Base-by-base conservation (phyloP, 108 stramenopile species). In the Nitzschia sp. region DNA sequence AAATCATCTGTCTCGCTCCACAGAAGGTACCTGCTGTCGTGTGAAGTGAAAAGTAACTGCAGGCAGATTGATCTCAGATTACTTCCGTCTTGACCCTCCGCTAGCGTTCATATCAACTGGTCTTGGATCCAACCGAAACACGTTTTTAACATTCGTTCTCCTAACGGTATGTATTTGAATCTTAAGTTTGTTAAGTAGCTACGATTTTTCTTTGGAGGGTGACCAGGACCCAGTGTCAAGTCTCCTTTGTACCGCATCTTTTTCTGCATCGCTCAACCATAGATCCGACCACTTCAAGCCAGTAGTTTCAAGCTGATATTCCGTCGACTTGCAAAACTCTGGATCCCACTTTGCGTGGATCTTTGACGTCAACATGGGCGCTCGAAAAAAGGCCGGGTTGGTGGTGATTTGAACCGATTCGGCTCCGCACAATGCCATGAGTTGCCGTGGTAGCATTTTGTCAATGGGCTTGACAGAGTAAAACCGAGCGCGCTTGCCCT, bases 301-400 rank as follows among this genome's bases (percentile, higher is more conserved):
- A n/a, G 35, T 79, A 28, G 78, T 49, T 28, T 57, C 26, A n/a
- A 87, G 74, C 49, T 94, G 90, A 68, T 75, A 78, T 21, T 86
- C 82, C 9, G 88, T 91, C 24, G 79, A 83, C 32, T 86, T 79
- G 70, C 93, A 91, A 59, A 94, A 94, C 26, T 79, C 87, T 31
- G 80, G 64, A 61, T 94, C 93, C 88, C 87, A 91, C 30, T 91
- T 75, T 15, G 63, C 67, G 70, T 94, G 93, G 34, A 94, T 81
- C 53, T 86, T 79, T 70, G 85, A 86, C 54, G 83, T 87, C 47
- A 95, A 75, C 94, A 95, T 95, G 54, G 94, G 94, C 36, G 89
- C 87, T 46, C 94, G 72, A 45, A 93, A 92, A 63, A 93, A 90
- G 18, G 88, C 83, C 2, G 92, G 90, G 51, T 84, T 74, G 0